Conservation (phyloP, 2,329 filamentous ascomycete species). For the Didymella glomerata region DNA sequence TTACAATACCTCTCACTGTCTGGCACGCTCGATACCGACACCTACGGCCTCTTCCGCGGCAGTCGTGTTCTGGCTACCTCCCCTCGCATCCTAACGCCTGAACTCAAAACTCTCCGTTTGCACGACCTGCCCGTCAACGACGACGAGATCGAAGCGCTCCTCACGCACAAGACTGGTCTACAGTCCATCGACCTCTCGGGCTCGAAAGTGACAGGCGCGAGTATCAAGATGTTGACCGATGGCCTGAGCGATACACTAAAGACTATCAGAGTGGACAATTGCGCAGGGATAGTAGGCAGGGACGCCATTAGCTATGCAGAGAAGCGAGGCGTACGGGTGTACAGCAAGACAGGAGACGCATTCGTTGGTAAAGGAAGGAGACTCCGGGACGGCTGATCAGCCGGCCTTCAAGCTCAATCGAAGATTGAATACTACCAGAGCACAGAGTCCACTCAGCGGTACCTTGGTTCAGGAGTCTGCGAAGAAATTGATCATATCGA, state of each 20-base stretch:
- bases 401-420: too few relatives aligned
- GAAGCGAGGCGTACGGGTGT: conserved; percentile 42
- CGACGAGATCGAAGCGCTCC: conserved; percentile 42
- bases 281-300: conserved; percentile 42
- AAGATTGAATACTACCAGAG: too few relatives aligned
- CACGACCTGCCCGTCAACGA: conserved; percentile 37
- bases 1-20: conserved; percentile 18
- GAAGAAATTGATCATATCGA: background rate
- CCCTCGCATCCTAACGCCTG: conserved; percentile 35
- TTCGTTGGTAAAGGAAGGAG: background rate
- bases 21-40: conserved; percentile 5
- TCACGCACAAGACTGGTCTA: conserved; percentile 19
- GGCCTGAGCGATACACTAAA: conserved; percentile 33
- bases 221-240: conserved; percentile 51
- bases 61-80: conserved; percentile 12
- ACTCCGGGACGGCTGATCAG: background rate
- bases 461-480: too few relatives aligned
- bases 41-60: conserved; percentile 15
- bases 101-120: conserved; percentile 30
- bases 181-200: conserved; percentile 47
- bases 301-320: conserved; percentile 55
- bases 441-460: too few relatives aligned
- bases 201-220: conserved; percentile 53
- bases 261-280: conserved; percentile 48
- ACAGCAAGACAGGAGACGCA: background rate